Conservation (phyloP, 805 yeast genomes). For the Candida coquimbonensis region DNA sequence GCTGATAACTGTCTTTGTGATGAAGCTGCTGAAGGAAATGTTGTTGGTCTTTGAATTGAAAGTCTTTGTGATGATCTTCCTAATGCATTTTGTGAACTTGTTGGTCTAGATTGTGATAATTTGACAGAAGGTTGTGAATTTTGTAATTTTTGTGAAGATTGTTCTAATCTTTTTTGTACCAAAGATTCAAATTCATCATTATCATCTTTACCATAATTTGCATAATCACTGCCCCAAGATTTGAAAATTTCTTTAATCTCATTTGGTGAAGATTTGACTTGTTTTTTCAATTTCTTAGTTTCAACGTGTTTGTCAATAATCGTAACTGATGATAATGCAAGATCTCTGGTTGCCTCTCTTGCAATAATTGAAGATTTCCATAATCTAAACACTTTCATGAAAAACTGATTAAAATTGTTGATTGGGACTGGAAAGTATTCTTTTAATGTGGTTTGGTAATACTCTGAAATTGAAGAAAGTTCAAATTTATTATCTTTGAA, state of each 20-base stretch:
- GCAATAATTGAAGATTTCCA: constrained; percentile 11
- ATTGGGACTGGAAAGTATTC: neutral
- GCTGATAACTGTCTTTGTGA: neutral
- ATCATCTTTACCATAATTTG: constrained; percentile 7
- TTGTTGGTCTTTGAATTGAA: neutral
- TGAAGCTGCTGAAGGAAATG: neutral
- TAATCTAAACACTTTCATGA: neutral
- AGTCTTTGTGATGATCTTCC: no score
- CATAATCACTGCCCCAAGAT: constrained; percentile 17
- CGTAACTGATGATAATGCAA: constrained; percentile 10
- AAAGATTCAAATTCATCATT: neutral
- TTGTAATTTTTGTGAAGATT: no score
- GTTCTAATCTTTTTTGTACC: neutral
- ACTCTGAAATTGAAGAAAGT: neutral
- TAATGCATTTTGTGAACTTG: no score
- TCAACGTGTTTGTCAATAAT: constrained; percentile 10
- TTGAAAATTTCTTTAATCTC: constrained; percentile 5
- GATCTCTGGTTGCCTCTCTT: constrained; percentile 8
- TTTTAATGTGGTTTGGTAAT: no score
- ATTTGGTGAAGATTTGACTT: neutral
- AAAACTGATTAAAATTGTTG: neutral
- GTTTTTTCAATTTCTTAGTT: neutral
- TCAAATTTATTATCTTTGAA: constrained; percentile 22
- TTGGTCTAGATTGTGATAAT: constrained; percentile 8
- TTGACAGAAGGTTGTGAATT: constrained; percentile 3